phyloP scores from a whole-genome alignment of 495 filamentous ascomycete species.

The Beverwykella pulmonaria region DNA sequence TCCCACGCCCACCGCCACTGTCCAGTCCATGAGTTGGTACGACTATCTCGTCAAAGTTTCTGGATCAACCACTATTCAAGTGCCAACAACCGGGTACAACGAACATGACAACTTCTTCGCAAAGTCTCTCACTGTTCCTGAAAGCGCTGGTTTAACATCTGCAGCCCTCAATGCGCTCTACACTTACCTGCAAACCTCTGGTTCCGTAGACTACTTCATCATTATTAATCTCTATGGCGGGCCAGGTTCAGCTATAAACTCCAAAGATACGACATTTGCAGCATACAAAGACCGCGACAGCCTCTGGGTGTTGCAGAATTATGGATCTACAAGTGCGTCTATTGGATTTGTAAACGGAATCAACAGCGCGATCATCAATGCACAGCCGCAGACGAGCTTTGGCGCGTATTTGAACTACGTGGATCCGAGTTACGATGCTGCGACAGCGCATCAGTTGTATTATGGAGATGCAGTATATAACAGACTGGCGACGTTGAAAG shows the following conservation, averaged over 20 bases:
- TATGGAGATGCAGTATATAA: conserved; percentile 55
- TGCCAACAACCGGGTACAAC: conserved; percentile 34
- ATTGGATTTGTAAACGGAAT: conserved; percentile 53
- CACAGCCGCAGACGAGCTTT: conserved; percentile 39
- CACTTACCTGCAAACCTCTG: conserved; percentile 44
- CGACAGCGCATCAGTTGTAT: conserved; percentile 54
- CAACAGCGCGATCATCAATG: conserved; percentile 29
- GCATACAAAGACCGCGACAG: conserved; percentile 58
- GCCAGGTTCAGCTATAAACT: conserved; percentile 24
- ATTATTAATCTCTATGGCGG: conserved; percentile 33
- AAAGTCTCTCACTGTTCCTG: conserved; percentile 48
- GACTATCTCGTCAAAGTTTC: conserved; percentile 15
- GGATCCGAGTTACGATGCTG: conserved; percentile 58
- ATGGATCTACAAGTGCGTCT: conserved; percentile 41
- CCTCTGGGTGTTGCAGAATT: conserved; percentile 35
- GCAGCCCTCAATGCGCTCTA: conserved; percentile 51
- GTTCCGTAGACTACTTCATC: conserved; percentile 6
- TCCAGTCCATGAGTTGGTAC: conserved; percentile 13
- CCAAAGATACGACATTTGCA: conserved; percentile 7
- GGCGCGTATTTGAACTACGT: conserved; percentile 70
- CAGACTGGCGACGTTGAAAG: conserved; percentile 56
- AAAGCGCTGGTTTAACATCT: conserved; percentile 43
- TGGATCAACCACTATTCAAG: conserved; percentile 28
- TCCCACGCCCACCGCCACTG: conserved; percentile 11
- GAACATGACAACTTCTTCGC: conserved; percentile 55